Percentiles rank a stretch among this genome's conserved stretches.
Conservation (phyloP, 257 asterid species). For the Lithospermum erythrorhizon region DNA sequence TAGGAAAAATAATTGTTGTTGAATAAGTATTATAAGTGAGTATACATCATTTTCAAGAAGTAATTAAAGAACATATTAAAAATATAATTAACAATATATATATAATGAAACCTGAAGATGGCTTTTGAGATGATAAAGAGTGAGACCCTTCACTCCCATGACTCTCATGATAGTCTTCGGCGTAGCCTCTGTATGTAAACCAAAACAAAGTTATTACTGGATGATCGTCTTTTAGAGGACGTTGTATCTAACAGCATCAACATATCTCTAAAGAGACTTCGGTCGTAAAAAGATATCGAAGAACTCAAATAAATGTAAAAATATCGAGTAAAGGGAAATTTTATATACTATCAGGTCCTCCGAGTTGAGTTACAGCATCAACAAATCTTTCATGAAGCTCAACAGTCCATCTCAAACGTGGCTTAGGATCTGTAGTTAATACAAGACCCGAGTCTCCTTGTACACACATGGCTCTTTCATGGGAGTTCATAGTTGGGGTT, state of each 20-base stretch:
- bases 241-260: too few species aligned
- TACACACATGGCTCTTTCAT: conserved; percentile 37
- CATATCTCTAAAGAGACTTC: too few species aligned
- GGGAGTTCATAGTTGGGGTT: conserved; percentile 21
- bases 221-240: too few species aligned
- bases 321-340: neutral
- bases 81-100: neutral
- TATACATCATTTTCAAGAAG: too few species aligned
- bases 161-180: conserved; percentile 97
- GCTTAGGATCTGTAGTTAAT: conserved; percentile 58
- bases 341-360: conserved; percentile 41
- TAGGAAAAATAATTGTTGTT: neutral
- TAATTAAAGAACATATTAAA: too few species aligned
- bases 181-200: conserved; percentile 63
- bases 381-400: conserved; percentile 64
- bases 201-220: neutral
- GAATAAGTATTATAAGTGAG: too few species aligned
- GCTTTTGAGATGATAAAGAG: conserved; percentile 99
- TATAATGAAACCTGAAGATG: conserved; percentile 75
- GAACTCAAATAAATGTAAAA: too few species aligned
- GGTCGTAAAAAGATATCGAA: too few species aligned
- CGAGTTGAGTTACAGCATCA: conserved; percentile 68
- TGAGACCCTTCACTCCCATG: conserved; percentile 95
- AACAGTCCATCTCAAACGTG: conserved; percentile 69
- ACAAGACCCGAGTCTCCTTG: conserved; percentile 55